Percentiles rank a stretch among this genome's conserved stretches.
These are phyloP conservation scores for Kokia cookei DNA, from an alignment of 441 rosid species.

Conservation along the genomic window DNA sequence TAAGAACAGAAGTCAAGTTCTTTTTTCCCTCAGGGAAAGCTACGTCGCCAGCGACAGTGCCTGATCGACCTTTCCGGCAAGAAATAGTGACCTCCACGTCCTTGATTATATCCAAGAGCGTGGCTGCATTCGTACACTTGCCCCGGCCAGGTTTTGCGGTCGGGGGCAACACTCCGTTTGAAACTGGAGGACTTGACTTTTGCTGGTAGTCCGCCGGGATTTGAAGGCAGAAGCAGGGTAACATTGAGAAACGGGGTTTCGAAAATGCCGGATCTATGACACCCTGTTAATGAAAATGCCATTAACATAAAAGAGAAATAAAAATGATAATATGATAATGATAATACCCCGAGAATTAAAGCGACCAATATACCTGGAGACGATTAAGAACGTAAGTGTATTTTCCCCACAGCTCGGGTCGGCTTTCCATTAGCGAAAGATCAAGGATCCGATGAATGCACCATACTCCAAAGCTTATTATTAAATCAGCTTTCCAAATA, in stretches of 20 bases:
- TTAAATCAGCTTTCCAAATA: constrained; percentile 70
- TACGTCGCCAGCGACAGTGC: constrained; percentile 94
- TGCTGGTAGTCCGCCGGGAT: constrained; percentile 52
- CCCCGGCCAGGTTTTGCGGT: constrained; percentile 71
- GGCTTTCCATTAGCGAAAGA: constrained; percentile 91
- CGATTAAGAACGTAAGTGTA: constrained; percentile 91
- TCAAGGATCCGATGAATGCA: constrained; percentile 90
- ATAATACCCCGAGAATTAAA: neutral
- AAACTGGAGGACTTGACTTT: constrained; percentile 46
- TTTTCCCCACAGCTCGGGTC: constrained; percentile 99
- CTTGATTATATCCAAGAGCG: constrained; percentile 72
- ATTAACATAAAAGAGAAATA: too few relatives aligned
- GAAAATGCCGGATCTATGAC: constrained; percentile 74
- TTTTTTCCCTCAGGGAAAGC: constrained; percentile 93
- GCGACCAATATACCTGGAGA: constrained; percentile 65
- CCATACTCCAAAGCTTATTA: constrained; percentile 95
- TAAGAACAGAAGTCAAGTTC: constrained; percentile 86
- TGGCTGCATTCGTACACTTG: constrained; percentile 63
- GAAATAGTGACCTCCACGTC: constrained; percentile 86
- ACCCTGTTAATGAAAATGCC: constrained; percentile 43
- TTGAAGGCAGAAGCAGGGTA: constrained; percentile 88
- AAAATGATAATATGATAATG: neutral
- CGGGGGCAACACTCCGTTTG: constrained; percentile 74
- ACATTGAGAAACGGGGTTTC: constrained; percentile 59
- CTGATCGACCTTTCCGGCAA: constrained; percentile 77